Percentiles rank a stretch among this genome's conserved stretches.
Conservation (phyloP, 2,329 filamentous ascomycete species). For the Neocatenulostroma microsporum region DNA sequence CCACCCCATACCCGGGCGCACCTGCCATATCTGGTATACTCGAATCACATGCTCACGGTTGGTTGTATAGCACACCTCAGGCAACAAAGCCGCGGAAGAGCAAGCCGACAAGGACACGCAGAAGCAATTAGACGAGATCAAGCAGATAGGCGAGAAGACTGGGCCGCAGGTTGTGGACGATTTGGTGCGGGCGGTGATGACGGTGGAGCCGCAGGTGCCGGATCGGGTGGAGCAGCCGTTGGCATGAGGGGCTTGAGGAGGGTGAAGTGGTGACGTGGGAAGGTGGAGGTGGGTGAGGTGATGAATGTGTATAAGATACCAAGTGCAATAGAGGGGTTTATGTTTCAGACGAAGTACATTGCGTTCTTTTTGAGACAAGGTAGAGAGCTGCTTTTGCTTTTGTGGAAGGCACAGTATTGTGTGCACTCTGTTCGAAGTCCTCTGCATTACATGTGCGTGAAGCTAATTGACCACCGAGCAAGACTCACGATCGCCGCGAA, state of each 20-base stretch:
- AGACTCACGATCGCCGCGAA: no score
- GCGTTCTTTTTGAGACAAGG: no score
- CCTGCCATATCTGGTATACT: no score
- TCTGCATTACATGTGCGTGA: no score
- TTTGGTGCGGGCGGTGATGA: conserved; percentile 74
- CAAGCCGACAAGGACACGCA: conserved; percentile 76
- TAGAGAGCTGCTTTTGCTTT: no score
- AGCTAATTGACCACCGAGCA: no score
- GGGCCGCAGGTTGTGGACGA: conserved; percentile 74
- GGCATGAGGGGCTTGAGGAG: background rate
- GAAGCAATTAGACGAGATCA: conserved; percentile 72
- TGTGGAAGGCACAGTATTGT: no score
- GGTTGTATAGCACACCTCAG: conserved; percentile 86
- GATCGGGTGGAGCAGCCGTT: conserved; percentile 27
- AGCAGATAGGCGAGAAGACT: conserved; percentile 68
- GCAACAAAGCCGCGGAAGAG: conserved; percentile 67
- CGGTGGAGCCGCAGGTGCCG: conserved; percentile 66
- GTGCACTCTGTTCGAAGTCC: no score
- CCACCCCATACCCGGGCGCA: no score
- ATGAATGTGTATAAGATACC: conserved; percentile 1
- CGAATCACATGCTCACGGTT: no score
- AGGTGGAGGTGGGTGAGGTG: background rate
- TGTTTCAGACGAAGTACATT: no score
- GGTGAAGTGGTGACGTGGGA: background rate
- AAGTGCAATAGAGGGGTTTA: background rate